Evolutionary conservation across 352 stramenopile genomes (phyloP).

Genomic region (Pythium volutum): DNA sequence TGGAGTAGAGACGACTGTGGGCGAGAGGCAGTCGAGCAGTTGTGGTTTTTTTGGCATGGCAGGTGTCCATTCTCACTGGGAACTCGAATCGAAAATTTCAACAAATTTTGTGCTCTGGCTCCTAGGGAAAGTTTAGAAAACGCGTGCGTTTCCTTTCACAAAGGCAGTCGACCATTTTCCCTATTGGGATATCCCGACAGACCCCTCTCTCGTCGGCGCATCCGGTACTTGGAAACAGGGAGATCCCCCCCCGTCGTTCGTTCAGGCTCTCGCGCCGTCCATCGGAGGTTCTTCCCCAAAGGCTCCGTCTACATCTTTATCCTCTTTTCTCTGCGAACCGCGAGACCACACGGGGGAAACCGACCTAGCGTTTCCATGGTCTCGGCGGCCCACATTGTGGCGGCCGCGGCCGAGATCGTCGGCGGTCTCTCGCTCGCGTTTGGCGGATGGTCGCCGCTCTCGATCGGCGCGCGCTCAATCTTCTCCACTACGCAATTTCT

Average conservation of each 20-base stretch:
- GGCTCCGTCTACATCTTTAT: neutral
- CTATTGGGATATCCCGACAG: too few species aligned
- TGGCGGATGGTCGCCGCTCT: constrained; percentile 82
- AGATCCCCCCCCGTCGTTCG: neutral
- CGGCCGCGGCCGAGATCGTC: constrained; percentile 71
- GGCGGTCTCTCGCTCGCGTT: constrained; percentile 84
- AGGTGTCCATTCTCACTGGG: too few species aligned
- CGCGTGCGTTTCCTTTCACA: too few species aligned
- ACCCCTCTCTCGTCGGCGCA: too few species aligned
- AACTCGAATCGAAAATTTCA: too few species aligned
- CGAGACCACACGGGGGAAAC: neutral
- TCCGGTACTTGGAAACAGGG: neutral
- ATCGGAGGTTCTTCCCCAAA: neutral
- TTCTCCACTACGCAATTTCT: constrained; percentile 82
- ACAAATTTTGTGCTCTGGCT: too few species aligned
- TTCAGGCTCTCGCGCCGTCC: constrained; percentile 6
- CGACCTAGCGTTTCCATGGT: constrained; percentile 42
- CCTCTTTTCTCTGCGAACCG: neutral
- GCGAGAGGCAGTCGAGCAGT: too few species aligned
- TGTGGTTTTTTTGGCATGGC: too few species aligned
- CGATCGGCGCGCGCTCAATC: constrained; percentile 77
- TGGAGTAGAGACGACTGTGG: too few species aligned
- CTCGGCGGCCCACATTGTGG: constrained; percentile 60
- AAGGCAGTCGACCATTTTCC: too few species aligned
- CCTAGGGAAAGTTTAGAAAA: too few species aligned